Base-by-base conservation (phyloP, 2,329 filamentous ascomycete genomes). In the Zelopaecilomyces penicillatus region DNA sequence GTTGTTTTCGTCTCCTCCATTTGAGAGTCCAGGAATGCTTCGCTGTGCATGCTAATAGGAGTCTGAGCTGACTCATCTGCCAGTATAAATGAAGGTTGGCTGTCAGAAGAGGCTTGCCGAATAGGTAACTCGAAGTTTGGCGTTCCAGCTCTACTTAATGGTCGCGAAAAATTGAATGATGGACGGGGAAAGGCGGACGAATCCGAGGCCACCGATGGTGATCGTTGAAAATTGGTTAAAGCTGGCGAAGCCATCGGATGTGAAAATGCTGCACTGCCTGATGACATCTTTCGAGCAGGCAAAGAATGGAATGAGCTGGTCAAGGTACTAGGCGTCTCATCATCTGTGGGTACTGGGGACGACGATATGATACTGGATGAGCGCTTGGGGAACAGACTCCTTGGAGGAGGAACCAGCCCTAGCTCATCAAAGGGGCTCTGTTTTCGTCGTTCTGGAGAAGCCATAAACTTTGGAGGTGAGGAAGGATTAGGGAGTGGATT, bases 111-210 rank as follows among this genome's bases (percentile, higher is more conserved):
- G 6, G 77, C 70, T 58, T 85, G 80, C 32, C 80, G 71, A 7
- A 73, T 71, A 39, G 80, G 79, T 37, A 67, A 62, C n/a, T 83
- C 78, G 53, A 74, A 67, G 37, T 57, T 66, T 11, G 78, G 78
- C 9, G 76, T 81, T 49, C 80, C 80, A 48, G 81, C 77, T 58
- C 83, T 76, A 63, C 91, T 96, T 49, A 95, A 67, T 0, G 93
- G 93, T 37, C 93, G 78, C 1, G 93, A 97, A 63, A 97, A 97
- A 65, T 98, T 97, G 66, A 94, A 91, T 0, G 85, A 80, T 1
- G 88, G 85, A 11, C 83, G 78, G 9, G 83, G 80, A 32, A 89
- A 58, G 7, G 75, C 74, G 2, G 89, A 95, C 41, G 79, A 78
- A 50, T 95, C 87, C 1, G 91, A 97, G 49, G 82, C 82, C 33